These are phyloP conservation scores for Sindora glabra DNA, from an alignment of 306 rosid species.

Conservation along the genomic window DNA sequence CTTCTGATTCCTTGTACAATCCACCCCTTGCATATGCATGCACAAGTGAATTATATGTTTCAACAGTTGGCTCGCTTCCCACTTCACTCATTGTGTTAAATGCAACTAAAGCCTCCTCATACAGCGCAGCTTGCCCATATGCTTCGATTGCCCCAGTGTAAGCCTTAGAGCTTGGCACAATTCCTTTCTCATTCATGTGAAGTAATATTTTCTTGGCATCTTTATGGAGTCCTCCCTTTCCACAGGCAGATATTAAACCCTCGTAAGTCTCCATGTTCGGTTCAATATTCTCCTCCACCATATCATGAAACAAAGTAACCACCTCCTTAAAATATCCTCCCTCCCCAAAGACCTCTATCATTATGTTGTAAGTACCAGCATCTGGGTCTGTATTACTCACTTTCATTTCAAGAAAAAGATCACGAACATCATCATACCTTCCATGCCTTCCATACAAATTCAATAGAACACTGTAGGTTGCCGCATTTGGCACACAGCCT, in stretches of 20 bases:
- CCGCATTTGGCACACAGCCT: conserved; percentile 72
- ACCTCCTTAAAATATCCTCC: conserved; percentile 97
- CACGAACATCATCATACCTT: conserved; percentile 84
- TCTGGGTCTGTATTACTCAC: conserved; percentile 81
- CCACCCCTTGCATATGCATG: conserved; percentile 74
- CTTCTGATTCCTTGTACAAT: conserved; percentile 70
- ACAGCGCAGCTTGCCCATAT: conserved; percentile 75
- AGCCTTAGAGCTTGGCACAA: conserved; percentile 77
- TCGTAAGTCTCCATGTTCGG: conserved; percentile 91
- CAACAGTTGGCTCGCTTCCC: conserved; percentile 56
- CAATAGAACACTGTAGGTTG: conserved; percentile 72
- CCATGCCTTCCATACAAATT: conserved; percentile 77
- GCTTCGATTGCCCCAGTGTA: conserved; percentile 84
- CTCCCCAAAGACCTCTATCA: conserved; percentile 90
- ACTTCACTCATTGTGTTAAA: conserved; percentile 93
- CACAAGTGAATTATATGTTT: conserved; percentile 68
- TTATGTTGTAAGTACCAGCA: conserved; percentile 81
- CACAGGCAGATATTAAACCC: conserved; percentile 89
- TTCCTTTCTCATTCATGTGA: conserved; percentile 62
- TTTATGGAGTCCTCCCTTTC: conserved; percentile 83
- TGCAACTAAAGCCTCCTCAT: conserved; percentile 90
- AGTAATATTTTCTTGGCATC: conserved; percentile 78
- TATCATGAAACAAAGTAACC: conserved; percentile 92
- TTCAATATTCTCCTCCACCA: conserved; percentile 85
- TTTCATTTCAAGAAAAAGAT: conserved; percentile 95